Conservation (phyloP, 768 basidiomycete genomes). For the Leccinellum luteum region DNA sequence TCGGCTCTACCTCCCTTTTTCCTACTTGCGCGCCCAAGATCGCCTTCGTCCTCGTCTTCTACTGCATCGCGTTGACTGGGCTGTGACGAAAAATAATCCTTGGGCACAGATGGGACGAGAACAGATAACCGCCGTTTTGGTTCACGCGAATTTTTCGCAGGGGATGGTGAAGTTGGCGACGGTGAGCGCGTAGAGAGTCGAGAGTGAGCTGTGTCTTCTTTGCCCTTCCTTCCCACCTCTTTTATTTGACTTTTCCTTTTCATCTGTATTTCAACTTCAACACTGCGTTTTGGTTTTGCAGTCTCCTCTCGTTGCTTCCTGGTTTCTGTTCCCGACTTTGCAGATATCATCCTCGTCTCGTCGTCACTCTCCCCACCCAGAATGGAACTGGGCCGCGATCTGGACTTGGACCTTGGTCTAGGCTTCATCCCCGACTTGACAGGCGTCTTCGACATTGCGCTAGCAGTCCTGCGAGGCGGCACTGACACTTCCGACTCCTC, state of each 20-base stretch:
- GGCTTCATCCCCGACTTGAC: constrained; percentile 29
- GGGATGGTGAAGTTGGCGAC: constrained; percentile 1
- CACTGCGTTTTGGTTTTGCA: background rate
- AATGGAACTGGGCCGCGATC: constrained; percentile 1
- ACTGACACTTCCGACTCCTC: constrained; percentile 4
- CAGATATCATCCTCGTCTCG: background rate
- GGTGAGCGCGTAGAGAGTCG: constrained; percentile 11
- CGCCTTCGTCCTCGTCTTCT: background rate
- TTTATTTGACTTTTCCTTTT: background rate
- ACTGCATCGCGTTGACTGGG: background rate
- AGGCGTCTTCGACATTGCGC: constrained; percentile 12
- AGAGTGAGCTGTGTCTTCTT: background rate
- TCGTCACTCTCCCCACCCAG: background rate
- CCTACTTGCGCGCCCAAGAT: background rate
- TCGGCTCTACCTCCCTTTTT: background rate
- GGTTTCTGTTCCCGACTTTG: background rate
- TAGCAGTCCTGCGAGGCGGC: constrained; percentile 9
- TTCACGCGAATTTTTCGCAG: background rate
- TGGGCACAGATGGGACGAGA: constrained; percentile 25
- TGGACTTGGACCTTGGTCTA: constrained; percentile 14
- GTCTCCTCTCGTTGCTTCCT: background rate
- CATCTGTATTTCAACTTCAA: background rate
- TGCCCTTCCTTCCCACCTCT: background rate
- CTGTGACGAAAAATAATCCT: constrained; percentile 25
- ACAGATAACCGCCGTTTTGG: constrained; percentile 27